phyloP scores from a whole-genome alignment of 2,329 filamentous ascomycete species.

The Elsinoe necatrix region DNA sequence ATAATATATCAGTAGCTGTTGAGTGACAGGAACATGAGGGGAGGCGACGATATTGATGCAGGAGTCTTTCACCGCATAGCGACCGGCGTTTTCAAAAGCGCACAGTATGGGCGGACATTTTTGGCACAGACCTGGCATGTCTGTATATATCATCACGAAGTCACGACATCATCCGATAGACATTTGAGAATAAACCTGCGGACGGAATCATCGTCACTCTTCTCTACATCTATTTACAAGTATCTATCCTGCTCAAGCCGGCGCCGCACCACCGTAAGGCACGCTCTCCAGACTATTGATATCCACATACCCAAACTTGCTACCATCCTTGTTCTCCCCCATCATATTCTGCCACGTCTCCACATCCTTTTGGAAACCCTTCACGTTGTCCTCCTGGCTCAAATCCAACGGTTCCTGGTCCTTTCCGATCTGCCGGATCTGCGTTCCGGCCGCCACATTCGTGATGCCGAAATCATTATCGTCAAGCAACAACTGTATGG shows the following conservation, averaged over 20 bases:
- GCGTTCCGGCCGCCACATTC: conserved; percentile 40
- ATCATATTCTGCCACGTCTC: conserved; percentile 36
- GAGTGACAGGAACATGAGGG: no score
- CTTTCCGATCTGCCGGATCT: conserved; percentile 47
- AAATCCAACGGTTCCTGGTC: conserved; percentile 47
- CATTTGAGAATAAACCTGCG: neutral
- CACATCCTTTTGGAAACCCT: conserved; percentile 44
- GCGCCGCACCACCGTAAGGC: conserved; percentile 30
- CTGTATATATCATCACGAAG: conserved; percentile 3
- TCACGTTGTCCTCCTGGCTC: conserved; percentile 39
- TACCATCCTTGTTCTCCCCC: conserved; percentile 32
- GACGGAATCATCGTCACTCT: neutral
- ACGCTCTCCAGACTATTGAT: conserved; percentile 30
- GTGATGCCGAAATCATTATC: conserved; percentile 46
- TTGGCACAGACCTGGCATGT: neutral
- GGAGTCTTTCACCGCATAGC: neutral
- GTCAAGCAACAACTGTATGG: conserved; percentile 40
- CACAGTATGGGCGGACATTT: neutral
- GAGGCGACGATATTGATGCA: neutral
- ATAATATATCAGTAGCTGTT: no score
- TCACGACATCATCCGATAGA: neutral
- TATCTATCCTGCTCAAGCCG: neutral
- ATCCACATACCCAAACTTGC: conserved; percentile 41
- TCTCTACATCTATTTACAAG: conserved; percentile 2
- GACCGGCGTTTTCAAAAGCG: conserved; percentile 1